phyloP scores from a whole-genome alignment of 805 yeast species.

The Martiniozyma abietophila region DNA sequence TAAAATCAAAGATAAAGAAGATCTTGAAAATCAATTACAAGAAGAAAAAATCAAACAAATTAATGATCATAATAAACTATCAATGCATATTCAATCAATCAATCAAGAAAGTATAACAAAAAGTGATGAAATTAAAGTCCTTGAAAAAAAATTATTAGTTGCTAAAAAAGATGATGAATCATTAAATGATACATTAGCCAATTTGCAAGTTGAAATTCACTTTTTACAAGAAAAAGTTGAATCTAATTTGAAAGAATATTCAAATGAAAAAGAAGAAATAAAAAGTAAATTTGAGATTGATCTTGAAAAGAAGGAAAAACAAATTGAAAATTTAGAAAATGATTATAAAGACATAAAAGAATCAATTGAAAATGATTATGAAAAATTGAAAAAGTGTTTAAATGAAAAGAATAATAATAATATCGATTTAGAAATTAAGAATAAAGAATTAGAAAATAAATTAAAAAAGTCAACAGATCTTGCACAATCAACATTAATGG shows the following conservation, averaged over 20 bases:
- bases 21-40: too few relatives aligned
- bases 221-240: slow-evolving; percentile 21
- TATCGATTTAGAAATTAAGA: neutral
- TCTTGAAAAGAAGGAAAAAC: neutral
- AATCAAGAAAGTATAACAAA: too few relatives aligned
- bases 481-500: neutral
- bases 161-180: too few relatives aligned
- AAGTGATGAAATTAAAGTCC: too few relatives aligned
- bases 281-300: neutral
- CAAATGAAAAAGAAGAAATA: neutral
- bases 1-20: neutral
- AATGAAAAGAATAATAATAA: neutral
- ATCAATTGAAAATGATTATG: neutral
- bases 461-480: slow-evolving; percentile 1
- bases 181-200: too few relatives aligned
- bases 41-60: too few relatives aligned
- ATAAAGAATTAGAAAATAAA: neutral
- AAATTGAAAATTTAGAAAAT: neutral
- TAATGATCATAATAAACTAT: too few relatives aligned
- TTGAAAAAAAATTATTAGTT: too few relatives aligned
- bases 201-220: slow-evolving; percentile 28
- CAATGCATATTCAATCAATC: too few relatives aligned
- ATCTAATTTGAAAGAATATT: neutral
- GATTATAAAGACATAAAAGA: neutral
- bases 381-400: neutral